Evolutionary conservation across 2,329 filamentous ascomycete genomes (phyloP), one percentile per base, ranked within the genome.

Genomic region (Fusarium burgessii): DNA sequence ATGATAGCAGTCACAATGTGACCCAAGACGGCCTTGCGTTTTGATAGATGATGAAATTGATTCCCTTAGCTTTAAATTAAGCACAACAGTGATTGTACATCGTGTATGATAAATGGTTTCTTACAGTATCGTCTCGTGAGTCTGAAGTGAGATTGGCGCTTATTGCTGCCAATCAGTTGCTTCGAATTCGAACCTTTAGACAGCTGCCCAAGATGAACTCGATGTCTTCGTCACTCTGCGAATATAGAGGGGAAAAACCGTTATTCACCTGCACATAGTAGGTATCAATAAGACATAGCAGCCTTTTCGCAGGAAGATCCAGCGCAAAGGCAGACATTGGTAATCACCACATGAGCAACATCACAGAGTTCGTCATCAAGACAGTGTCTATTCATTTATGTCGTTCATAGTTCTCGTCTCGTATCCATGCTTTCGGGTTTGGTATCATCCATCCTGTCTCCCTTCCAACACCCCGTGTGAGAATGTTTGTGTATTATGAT

Each of bases 21-120:
- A 66, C 65, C 56, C 55, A 62, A 72, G 51, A 69, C 51, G 64
- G 71, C 70, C 70, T 63, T 71, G 62, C 60, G 61, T 59, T 70
- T 76, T 76, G 72, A 77, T 78, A 78, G 77, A 78, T 75, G 73
- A 74, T 70, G 76, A 75, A 77, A 77, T 78, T 77, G 77, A 78
- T 77, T 77, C 72, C 61, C 72, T 70, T 69, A 69, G 66, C 41
- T 62, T 64, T 59, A 69, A 66, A 18, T 36, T 29, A 33, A 29
- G 18, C 9, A 20, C 33, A n/a, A 47, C 27, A 41, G 29, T 49
- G 50, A 35, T 18, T n/a, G n/a, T 41, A 33, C 32, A 13, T 17
- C 10, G 27, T 33, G 43, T 29, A 23, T 33, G 7, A 15, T 46
- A n/a, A 33, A 23, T 42, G 20, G 18, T 17, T 29, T 41, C 4